Percentiles rank a stretch among this genome's conserved stretches.
Conservation (phyloP, 2,329 filamentous ascomycete species). For the Colletotrichum sojae region DNA sequence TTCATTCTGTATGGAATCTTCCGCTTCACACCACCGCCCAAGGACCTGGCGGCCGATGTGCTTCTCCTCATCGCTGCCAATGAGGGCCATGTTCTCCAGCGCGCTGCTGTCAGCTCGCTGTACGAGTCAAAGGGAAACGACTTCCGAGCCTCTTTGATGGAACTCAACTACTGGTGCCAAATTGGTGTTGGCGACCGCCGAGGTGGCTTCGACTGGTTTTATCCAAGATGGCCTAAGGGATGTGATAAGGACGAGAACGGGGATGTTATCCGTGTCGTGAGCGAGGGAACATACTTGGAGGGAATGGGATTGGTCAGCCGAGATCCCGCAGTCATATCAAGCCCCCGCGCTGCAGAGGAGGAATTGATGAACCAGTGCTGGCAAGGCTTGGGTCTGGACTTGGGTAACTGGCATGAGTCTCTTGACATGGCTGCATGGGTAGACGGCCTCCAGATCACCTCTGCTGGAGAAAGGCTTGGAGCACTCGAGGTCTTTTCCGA, state of each 20-base stretch:
- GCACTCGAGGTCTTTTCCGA: conserved; percentile 66
- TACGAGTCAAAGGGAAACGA: conserved; percentile 80
- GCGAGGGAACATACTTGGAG: conserved; percentile 80
- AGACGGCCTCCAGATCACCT: conserved; percentile 42
- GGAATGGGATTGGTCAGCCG: conserved; percentile 85
- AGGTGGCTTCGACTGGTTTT: conserved; percentile 92
- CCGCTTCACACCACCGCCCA: conserved; percentile 77
- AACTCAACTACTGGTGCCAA: conserved; percentile 97
- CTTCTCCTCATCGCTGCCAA: conserved; percentile 86
- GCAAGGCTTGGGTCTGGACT: conserved; percentile 76
- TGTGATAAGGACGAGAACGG: conserved; percentile 77
- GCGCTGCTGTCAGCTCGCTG: conserved; percentile 76
- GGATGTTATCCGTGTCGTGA: conserved; percentile 82
- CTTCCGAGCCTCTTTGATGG: conserved; percentile 83
- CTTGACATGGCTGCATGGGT: conserved; percentile 58
- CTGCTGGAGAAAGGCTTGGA: conserved; percentile 47
- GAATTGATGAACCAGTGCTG: conserved; percentile 76
- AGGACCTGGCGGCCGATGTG: conserved; percentile 81
- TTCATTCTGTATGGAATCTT: conserved; percentile 90
- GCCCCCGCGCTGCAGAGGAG: conserved; percentile 64
- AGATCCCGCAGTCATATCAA: conserved; percentile 64
- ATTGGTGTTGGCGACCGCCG: conserved; percentile 92
- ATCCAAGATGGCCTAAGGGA: conserved; percentile 81
- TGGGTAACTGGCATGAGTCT: conserved; percentile 69
- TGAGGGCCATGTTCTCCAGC: conserved; percentile 85